Conservation (phyloP, 495 filamentous ascomycete species). For the Rusavskia elegans region DNA sequence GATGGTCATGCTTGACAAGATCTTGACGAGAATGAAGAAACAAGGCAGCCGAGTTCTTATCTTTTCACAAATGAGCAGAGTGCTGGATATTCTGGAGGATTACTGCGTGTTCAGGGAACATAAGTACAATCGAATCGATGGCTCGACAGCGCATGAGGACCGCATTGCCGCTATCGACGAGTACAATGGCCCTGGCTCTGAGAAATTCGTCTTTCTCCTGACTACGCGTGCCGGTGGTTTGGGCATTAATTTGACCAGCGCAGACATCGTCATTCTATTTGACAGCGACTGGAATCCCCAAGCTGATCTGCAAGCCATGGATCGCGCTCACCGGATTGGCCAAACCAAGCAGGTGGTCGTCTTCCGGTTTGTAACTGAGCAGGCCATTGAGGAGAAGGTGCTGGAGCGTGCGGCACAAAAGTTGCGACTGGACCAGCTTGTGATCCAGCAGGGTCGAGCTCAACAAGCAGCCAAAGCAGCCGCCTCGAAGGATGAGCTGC, state of each 20-base stretch:
- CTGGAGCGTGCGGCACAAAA: conserved; percentile 96
- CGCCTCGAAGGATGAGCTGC: conserved; percentile 86
- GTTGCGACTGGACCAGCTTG: conserved; percentile 91
- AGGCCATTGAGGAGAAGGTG: conserved; percentile 97
- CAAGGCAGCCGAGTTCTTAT: conserved; percentile 89
- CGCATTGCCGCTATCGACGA: conserved; percentile 96
- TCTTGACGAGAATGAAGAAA: conserved; percentile 65
- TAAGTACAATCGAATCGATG: conserved; percentile 96
- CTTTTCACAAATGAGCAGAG: conserved; percentile 98
- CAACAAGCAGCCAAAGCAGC: conserved; percentile 77
- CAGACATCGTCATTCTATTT: conserved; percentile 95
- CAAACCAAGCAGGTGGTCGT: conserved; percentile 97
- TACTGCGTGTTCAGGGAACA: conserved; percentile 92
- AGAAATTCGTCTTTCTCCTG: conserved; percentile 96
- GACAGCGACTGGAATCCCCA: conserved; percentile 99
- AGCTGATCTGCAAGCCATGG: conserved; percentile 97
- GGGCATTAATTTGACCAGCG: conserved; percentile 94
- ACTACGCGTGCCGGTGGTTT: conserved; percentile 92
- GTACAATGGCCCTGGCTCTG: conserved; percentile 88
- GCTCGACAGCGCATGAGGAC: conserved; percentile 92
- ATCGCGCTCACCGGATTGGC: conserved; percentile 93
- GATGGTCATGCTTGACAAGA: conserved; percentile 93
- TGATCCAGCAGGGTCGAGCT: conserved; percentile 95
- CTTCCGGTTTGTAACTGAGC: conserved; percentile 92
- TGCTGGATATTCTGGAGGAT: conserved; percentile 93